These are phyloP conservation scores for Tagetes erecta DNA, from an alignment of 129 eudicot genomes.

Conservation along the genomic window DNA sequence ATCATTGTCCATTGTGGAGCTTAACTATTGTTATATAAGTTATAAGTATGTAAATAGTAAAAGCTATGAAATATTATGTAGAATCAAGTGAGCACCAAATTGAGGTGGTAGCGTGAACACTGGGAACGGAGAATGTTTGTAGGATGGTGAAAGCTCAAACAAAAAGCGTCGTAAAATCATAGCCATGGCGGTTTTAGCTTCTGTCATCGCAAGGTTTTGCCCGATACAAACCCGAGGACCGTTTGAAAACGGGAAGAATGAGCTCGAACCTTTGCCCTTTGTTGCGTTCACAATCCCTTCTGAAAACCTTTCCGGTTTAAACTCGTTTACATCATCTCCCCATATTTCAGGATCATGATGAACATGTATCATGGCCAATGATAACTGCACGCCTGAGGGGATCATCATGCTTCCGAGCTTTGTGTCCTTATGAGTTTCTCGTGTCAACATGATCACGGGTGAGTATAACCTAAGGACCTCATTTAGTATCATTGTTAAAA, in stretches of 20 bases:
- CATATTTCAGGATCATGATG: slow-evolving; percentile 56
- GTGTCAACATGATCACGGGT: slow-evolving; percentile 33
- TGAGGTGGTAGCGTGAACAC: slow-evolving; percentile 52
- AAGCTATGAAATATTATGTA: slow-evolving; percentile 26
- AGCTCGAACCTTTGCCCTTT: slow-evolving; percentile 28
- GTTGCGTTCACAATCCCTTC: slow-evolving; percentile 55
- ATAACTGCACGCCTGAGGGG: slow-evolving; percentile 49
- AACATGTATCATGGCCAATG: slow-evolving; percentile 34
- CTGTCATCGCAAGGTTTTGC: slow-evolving; percentile 56
- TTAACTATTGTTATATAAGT: too few species aligned
- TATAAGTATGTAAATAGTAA: background rate
- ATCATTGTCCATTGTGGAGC: too few species aligned
- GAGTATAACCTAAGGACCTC: slow-evolving; percentile 63
- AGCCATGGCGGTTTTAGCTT: slow-evolving; percentile 52
- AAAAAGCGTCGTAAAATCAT: slow-evolving; percentile 52
- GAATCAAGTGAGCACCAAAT: slow-evolving; percentile 53
- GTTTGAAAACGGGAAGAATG: slow-evolving; percentile 54
- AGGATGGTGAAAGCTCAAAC: slow-evolving; percentile 57
- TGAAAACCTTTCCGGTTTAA: slow-evolving; percentile 64
- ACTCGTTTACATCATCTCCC: slow-evolving; percentile 61
- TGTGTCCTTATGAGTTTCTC: slow-evolving; percentile 39
- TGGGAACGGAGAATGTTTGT: slow-evolving; percentile 55
- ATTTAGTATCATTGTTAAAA: slow-evolving; percentile 45
- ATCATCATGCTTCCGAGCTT: slow-evolving; percentile 46
- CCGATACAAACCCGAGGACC: slow-evolving; percentile 72